Conservation (phyloP, 495 filamentous ascomycete species). For the Aspergillus asperescens region DNA sequence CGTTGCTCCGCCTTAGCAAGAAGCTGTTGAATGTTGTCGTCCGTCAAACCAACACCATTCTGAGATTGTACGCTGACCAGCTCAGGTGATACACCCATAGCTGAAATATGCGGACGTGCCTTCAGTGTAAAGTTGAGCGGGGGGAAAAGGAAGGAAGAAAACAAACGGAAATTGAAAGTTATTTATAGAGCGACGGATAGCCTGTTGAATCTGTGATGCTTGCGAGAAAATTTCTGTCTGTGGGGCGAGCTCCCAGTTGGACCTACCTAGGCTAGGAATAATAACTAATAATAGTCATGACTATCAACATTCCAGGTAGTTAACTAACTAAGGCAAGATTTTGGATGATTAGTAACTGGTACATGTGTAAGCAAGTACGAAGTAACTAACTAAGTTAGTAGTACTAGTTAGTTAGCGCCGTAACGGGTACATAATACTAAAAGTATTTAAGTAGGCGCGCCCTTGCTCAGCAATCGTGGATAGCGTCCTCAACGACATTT, state of each 20-base stretch:
- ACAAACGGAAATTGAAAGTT: not conserved
- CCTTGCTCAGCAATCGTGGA: too few species aligned
- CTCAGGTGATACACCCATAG: not conserved
- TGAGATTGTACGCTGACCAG: slow-evolving; percentile 11
- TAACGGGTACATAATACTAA: too few species aligned
- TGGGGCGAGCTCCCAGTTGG: slow-evolving; percentile 13
- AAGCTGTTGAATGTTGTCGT: slow-evolving; percentile 58
- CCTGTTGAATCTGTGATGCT: not conserved
- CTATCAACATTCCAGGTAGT: too few species aligned
- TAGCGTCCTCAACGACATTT: too few species aligned
- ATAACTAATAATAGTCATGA: too few species aligned
- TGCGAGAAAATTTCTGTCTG: slow-evolving; percentile 12
- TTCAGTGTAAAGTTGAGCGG: not conserved
- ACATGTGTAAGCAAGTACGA: too few species aligned
- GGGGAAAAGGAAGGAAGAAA: not conserved
- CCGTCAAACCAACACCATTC: slow-evolving; percentile 29
- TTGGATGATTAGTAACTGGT: too few species aligned
- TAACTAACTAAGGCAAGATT: too few species aligned
- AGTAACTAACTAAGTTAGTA: too few species aligned
- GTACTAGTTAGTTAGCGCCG: too few species aligned
- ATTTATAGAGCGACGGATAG: not conserved
- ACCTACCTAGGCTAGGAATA: too few species aligned
- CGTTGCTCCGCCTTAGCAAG: slow-evolving; percentile 60
- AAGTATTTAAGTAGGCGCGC: too few species aligned
- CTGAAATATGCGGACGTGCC: not conserved